These are phyloP conservation scores for Linnemannia exigua DNA, from an alignment of 192 early-diverging fungal species.

Conservation along the genomic window DNA sequence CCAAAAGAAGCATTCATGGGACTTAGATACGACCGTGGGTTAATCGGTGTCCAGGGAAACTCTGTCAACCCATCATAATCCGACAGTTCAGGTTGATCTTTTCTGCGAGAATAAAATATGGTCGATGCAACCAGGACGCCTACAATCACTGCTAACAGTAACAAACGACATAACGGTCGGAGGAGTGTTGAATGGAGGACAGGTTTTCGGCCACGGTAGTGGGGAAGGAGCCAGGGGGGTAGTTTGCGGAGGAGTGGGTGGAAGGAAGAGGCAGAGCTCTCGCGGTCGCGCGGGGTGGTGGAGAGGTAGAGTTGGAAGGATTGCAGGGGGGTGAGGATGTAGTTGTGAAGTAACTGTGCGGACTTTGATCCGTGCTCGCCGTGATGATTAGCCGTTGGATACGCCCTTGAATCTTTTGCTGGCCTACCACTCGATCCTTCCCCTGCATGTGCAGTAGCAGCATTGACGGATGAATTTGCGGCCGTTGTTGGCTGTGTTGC, in stretches of 20 bases:
- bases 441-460: conserved; percentile 5
- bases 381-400: background rate
- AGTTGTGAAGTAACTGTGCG: conserved; percentile 6
- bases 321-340: conserved; percentile 20
- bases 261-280: background rate
- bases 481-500: background rate
- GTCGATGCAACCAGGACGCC: conserved; percentile 38
- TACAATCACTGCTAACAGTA: conserved; percentile 11
- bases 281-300: conserved; percentile 12
- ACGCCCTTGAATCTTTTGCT: background rate
- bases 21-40: conserved; percentile 62
- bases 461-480: background rate
- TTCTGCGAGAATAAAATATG: conserved; percentile 32
- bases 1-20: conserved; percentile 55
- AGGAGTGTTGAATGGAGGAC: conserved; percentile 26
- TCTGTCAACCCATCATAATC: conserved; percentile 48
- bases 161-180: conserved; percentile 28
- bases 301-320: conserved; percentile 26
- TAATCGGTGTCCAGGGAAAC: conserved; percentile 64
- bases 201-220: conserved; percentile 3
- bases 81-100: conserved; percentile 30
- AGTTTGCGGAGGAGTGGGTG: background rate
- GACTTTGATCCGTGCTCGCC: conserved; percentile 18
- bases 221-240: conserved; percentile 46
- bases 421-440: background rate